A percentile compares a stretch with the other conserved stretches of the same genome.
phyloP scores from a whole-genome alignment of 345 rosid genomes.

The Eucalyptus pumila region DNA sequence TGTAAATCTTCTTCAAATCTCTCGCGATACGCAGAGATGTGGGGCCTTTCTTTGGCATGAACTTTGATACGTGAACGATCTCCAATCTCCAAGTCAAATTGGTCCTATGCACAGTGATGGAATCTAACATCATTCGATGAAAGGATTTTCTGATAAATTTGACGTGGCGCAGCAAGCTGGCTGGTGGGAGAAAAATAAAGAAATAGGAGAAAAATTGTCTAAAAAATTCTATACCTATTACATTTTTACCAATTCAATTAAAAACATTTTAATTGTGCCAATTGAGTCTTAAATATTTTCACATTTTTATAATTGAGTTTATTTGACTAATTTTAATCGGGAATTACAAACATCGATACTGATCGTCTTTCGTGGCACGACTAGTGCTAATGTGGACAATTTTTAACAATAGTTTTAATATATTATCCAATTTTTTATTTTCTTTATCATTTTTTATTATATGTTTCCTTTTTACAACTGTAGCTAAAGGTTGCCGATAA shows the following conservation, averaged over 20 bases:
- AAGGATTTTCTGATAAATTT: neutral
- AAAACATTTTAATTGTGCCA: too few species aligned
- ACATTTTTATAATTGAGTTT: neutral
- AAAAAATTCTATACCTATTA: neutral
- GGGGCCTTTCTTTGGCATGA: neutral
- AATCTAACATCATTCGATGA: neutral
- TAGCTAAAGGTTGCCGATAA: neutral
- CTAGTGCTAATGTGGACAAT: fast-evolving
- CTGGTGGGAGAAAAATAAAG: neutral
- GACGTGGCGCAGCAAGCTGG: neutral
- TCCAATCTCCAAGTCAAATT: neutral
- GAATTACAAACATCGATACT: neutral
- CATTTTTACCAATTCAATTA: too few species aligned
- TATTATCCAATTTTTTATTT: too few species aligned
- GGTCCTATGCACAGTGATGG: neutral
- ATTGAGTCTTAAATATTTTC: too few species aligned
- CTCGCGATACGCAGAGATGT: neutral
- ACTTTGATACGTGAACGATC: neutral
- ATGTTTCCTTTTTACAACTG: neutral
- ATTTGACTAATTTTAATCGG: too few species aligned
- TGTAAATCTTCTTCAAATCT: neutral
- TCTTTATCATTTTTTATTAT: too few species aligned
- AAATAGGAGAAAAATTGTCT: neutral
- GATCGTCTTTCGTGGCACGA: too few species aligned
- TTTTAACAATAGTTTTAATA: too few species aligned